Conservation (phyloP, 148 eudicot species). For the Polygonum maritimum region DNA sequence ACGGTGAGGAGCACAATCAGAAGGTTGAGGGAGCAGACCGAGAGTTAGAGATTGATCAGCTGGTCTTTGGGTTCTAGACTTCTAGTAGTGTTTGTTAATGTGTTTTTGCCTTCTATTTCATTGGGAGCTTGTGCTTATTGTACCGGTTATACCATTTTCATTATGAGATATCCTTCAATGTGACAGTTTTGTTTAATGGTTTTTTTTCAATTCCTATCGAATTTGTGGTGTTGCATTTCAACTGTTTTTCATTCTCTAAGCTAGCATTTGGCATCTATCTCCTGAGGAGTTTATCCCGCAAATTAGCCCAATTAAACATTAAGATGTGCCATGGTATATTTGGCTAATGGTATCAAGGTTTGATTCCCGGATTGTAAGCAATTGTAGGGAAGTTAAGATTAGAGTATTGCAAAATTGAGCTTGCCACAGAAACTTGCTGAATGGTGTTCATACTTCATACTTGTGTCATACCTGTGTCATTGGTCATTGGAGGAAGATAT, state of each 20-base stretch:
- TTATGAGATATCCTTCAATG: neutral
- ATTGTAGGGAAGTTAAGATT: neutral
- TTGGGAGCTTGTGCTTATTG: neutral
- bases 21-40: constrained; percentile 86
- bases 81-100: neutral
- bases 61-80: neutral
- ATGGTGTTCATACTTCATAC: no score
- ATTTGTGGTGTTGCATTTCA: neutral
- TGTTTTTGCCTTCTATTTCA: neutral
- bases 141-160: neutral
- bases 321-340: neutral
- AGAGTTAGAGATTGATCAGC: constrained; percentile 29
- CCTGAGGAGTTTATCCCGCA: neutral
- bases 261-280: neutral
- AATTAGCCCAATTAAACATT: neutral
- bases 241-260: no score
- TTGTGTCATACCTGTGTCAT: no score
- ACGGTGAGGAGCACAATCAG: constrained; percentile 90
- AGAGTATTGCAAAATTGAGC: neutral
- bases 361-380: neutral
- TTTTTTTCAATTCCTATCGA: neutral
- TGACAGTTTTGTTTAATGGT: constrained; percentile 4
- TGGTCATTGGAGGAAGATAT: no score
- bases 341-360: neutral
- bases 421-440: no score